phyloP scores from a whole-genome alignment of 257 asterid species.

The Primulina huaijiensis region DNA sequence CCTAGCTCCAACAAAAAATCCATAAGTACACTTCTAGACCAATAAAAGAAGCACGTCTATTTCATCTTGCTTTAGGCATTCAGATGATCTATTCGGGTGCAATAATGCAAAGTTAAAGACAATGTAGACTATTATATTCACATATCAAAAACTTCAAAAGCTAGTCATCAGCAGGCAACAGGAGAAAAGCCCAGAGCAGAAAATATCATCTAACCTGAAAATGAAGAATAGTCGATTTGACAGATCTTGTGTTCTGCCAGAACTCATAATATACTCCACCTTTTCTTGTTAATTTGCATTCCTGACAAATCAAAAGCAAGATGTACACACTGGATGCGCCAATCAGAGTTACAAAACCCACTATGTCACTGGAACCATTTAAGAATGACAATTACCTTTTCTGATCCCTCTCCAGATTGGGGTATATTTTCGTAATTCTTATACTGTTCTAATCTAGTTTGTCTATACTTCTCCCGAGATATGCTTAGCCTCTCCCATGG shows the following conservation, averaged over 20 bases:
- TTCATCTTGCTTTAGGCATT: background rate
- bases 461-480: conserved; percentile 50
- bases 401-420: conserved; percentile 44
- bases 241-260: conserved; percentile 60
- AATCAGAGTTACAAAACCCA: background rate
- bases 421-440: conserved; percentile 61
- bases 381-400: conserved; percentile 38
- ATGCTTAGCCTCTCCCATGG: conserved; percentile 64
- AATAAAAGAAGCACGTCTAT: background rate
- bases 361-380: background rate
- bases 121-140: conserved; percentile 1
- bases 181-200: conserved; percentile 2
- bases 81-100: background rate
- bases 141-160: background rate
- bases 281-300: conserved; percentile 53
- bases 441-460: conserved; percentile 59
- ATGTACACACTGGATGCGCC: background rate
- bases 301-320: conserved; percentile 30
- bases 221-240: conserved; percentile 62
- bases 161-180: background rate
- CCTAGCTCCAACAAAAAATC: conserved; percentile 11
- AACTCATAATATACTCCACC: conserved; percentile 53
- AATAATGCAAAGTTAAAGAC: conserved; percentile 5
- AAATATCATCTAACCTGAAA: conserved; percentile 43
- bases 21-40: conserved; percentile 7